Evolutionary conservation across 2,329 filamentous ascomycete species (phyloP).

Genomic region (Monilinia aucupariae): DNA sequence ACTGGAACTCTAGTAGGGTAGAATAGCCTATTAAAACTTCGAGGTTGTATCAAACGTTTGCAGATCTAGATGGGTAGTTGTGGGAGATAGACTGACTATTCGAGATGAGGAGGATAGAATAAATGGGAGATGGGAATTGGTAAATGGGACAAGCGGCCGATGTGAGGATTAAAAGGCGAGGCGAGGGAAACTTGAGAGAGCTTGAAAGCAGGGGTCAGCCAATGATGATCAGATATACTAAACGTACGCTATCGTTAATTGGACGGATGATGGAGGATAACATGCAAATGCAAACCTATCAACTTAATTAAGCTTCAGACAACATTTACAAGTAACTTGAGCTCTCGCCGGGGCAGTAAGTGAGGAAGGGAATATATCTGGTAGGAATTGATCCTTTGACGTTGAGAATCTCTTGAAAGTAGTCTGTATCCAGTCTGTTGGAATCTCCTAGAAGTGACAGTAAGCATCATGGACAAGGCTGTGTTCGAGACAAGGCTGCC

Average conservation of each 20-base stretch:
- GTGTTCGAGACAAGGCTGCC: conserved; percentile 2
- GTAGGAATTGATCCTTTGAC: not conserved
- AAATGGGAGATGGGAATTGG: not conserved
- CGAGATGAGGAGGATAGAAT: not conserved
- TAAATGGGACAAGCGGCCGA: conserved; percentile 4
- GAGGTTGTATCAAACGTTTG: not conserved
- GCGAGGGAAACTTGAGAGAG: conserved; percentile 7
- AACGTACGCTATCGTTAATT: not conserved
- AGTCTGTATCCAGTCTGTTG: too few relatives aligned
- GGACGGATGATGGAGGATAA: not conserved
- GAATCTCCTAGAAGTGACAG: too few relatives aligned
- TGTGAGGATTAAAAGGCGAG: not conserved
- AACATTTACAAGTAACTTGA: too few relatives aligned
- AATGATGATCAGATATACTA: conserved; percentile 15
- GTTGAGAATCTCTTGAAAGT: not conserved
- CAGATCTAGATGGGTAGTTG: not conserved
- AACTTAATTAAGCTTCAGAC: too few relatives aligned
- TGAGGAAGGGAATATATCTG: not conserved
- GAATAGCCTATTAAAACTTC: not conserved
- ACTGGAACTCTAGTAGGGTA: not conserved
- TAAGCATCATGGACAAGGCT: too few relatives aligned
- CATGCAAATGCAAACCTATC: not conserved
- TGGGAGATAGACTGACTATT: not conserved
- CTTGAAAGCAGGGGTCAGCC: conserved; percentile 4
- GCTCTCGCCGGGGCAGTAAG: not conserved